Percentiles rank a stretch among this genome's conserved stretches.
These are phyloP conservation scores for Boletus pseudopeckii DNA, from an alignment of 768 basidiomycete genomes.

Conservation along the genomic window DNA sequence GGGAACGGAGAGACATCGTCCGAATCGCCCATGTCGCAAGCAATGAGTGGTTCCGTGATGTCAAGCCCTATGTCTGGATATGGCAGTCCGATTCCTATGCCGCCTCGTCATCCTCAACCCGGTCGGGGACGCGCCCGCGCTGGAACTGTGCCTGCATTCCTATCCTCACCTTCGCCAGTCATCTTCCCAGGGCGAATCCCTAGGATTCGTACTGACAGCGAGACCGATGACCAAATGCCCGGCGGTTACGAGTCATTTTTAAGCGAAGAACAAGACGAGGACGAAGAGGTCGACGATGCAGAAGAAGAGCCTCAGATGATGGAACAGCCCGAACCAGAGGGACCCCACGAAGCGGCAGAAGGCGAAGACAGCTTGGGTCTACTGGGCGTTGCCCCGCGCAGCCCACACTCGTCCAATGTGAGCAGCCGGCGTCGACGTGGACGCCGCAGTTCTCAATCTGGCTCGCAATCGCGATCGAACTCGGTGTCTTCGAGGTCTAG, in stretches of 20 bases:
- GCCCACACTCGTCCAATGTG: conserved; percentile 41
- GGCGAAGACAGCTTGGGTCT: conserved; percentile 60
- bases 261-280: conserved; percentile 29
- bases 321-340: conserved; percentile 48
- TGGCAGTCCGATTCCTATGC: conserved; percentile 43
- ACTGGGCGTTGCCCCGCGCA: conserved; percentile 48
- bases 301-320: conserved; percentile 36
- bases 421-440: conserved; percentile 33
- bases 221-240: conserved; percentile 25
- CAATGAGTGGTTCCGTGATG: conserved; percentile 33
- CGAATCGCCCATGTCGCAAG: conserved; percentile 54
- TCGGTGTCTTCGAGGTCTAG: conserved; percentile 38
- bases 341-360: conserved; percentile 58
- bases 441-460: conserved; percentile 36
- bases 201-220: conserved; percentile 30
- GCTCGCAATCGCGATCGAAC: conserved; percentile 28
- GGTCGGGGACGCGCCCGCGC: conserved; percentile 38
- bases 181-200: conserved; percentile 26
- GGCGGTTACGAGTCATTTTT: conserved; percentile 31
- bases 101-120: conserved; percentile 43
- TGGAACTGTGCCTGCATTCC: conserved; percentile 37
- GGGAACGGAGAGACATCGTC: conserved; percentile 57
- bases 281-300: conserved; percentile 33
- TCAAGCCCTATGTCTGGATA: conserved; percentile 37
- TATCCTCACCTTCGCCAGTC: conserved; percentile 37